These are phyloP conservation scores for Houttuynia cordata DNA, from an alignment of 164 flowering plant species.

Conservation along the genomic window DNA sequence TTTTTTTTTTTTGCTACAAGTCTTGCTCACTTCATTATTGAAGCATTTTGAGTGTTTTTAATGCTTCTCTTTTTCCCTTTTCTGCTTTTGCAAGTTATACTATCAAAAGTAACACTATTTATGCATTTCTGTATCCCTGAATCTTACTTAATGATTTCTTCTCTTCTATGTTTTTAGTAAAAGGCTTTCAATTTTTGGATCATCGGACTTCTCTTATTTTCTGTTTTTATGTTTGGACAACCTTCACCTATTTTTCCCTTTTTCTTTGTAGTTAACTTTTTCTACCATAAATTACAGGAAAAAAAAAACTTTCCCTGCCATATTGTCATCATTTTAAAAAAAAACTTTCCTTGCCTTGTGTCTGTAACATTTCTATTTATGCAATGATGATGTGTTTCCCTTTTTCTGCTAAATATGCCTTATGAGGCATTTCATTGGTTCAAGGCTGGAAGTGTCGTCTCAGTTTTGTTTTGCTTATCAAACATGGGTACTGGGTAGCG, in stretches of 20 bases:
- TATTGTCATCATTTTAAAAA: too few relatives aligned
- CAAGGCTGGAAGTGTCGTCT: neutral
- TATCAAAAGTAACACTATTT: neutral
- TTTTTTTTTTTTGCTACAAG: too few relatives aligned
- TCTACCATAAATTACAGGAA: too few relatives aligned
- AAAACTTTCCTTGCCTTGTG: neutral
- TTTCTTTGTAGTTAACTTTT: too few relatives aligned
- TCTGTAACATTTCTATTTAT: too few relatives aligned
- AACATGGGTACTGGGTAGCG: neutral
- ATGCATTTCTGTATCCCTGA: neutral
- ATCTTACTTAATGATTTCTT: too few relatives aligned
- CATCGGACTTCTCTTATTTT: too few relatives aligned
- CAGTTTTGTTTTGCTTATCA: too few relatives aligned
- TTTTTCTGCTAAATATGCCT: neutral
- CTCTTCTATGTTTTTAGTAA: neutral
- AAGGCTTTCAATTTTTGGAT: neutral
- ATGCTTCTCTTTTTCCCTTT: neutral
- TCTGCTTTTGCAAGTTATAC: neutral
- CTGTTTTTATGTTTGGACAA: neutral
- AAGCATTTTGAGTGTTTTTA: neutral
- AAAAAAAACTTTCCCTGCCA: too few relatives aligned
- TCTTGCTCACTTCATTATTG: neutral
- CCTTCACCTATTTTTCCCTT: too few relatives aligned
- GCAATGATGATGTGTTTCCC: neutral
- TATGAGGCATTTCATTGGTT: neutral